Percentiles rank a stretch among this genome's conserved stretches.
Evolutionary conservation across 2,329 filamentous ascomycete species (phyloP).

Genomic region (Periconia sp.): DNA sequence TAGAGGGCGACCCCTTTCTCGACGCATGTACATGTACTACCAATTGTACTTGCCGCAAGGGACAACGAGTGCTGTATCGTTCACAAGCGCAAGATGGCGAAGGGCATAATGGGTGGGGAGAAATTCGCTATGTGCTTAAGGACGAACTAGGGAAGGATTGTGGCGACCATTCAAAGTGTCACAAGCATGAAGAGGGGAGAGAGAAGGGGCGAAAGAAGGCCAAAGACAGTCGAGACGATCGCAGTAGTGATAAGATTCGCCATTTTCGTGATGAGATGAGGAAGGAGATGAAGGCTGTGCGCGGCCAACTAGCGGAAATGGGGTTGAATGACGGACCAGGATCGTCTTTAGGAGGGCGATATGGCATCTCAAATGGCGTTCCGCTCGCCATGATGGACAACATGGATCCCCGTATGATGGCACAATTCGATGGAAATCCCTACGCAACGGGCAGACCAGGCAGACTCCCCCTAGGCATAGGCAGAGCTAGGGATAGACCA

Average conservation of each 20-base stretch:
- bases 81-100: conserved; percentile 7
- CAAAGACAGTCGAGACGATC: too few species aligned
- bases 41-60: conserved; percentile 34
- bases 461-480: conserved; percentile 15
- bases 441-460: conserved; percentile 8
- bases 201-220: conserved; percentile 13
- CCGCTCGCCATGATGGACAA: not conserved
- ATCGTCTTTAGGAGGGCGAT: too few species aligned
- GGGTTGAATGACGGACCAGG: conserved; percentile 1
- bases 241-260: too few species aligned
- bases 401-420: conserved; percentile 18
- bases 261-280: conserved; percentile 13
- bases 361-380: not conserved
- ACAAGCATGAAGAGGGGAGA: conserved; percentile 3
- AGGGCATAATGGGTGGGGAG: conserved; percentile 19
- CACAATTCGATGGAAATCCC: conserved; percentile 12
- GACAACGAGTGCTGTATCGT: conserved; percentile 34
- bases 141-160: conserved; percentile 34
- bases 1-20: conserved; percentile 28
- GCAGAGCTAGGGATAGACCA: conserved; percentile 4
- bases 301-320: not conserved
- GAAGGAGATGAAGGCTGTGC: conserved; percentile 7
- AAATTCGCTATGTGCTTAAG: conserved; percentile 34
- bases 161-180: conserved; percentile 27
- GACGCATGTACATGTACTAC: conserved; percentile 39